Conservation (phyloP, 495 filamentous ascomycete genomes). For the Pyronema omphalodes region DNA sequence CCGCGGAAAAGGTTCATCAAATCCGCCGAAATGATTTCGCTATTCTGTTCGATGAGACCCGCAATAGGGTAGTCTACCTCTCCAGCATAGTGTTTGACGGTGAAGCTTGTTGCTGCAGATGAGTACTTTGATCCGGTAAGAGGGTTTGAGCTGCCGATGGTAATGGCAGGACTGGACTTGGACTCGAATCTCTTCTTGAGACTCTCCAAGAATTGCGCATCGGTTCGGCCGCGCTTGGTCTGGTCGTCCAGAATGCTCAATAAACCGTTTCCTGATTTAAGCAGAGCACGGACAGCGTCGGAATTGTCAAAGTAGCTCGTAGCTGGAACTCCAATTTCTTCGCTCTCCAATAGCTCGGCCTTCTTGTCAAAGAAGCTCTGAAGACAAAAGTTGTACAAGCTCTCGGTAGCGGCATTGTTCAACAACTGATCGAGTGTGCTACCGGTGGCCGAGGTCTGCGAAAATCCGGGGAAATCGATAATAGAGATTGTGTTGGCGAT, state of each 20-base stretch:
- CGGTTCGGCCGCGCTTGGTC: conserved; percentile 67
- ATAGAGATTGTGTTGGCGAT: conserved; percentile 87
- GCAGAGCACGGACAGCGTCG: conserved; percentile 71
- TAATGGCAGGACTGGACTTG: conserved; percentile 70
- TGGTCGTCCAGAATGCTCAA: conserved; percentile 92
- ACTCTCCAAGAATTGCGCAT: conserved; percentile 76
- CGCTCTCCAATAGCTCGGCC: conserved; percentile 75
- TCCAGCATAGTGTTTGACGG: conserved; percentile 84
- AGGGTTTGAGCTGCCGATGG: conserved; percentile 47
- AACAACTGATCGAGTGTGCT: conserved; percentile 83
- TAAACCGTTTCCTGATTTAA: conserved; percentile 83
- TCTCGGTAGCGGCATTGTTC: conserved; percentile 83
- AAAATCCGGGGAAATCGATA: conserved; percentile 90
- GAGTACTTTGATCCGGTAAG: conserved; percentile 64
- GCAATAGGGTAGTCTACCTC: conserved; percentile 87
- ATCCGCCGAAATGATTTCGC: conserved; percentile 86
- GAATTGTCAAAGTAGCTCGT: conserved; percentile 97
- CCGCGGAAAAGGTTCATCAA: conserved; percentile 85
- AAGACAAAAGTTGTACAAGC: conserved; percentile 76
- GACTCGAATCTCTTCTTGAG: conserved; percentile 81
- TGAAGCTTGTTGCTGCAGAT: conserved; percentile 56
- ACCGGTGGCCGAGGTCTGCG: conserved; percentile 61
- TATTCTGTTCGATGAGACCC: conserved; percentile 81
- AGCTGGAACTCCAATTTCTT: conserved; percentile 72
- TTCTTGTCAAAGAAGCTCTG: conserved; percentile 92